These are phyloP conservation scores for Septoria petroselini DNA, from an alignment of 2,329 filamentous ascomycete species.

Conservation along the genomic window DNA sequence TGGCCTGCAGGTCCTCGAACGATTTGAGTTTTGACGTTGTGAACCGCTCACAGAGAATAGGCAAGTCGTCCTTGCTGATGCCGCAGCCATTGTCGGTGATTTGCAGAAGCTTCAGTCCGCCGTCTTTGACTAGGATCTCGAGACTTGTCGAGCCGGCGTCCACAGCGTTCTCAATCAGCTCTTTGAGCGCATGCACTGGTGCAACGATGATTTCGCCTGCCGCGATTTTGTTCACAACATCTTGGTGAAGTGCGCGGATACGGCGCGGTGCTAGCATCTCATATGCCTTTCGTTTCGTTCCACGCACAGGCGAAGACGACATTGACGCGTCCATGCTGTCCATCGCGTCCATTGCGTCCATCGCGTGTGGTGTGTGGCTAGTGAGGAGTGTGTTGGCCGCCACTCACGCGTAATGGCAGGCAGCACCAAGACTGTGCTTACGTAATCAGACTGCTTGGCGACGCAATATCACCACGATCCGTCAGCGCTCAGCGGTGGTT, in stretches of 20 bases:
- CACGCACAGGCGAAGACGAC: conserved; percentile 31
- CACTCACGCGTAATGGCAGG: too few relatives aligned
- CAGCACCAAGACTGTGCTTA: too few relatives aligned
- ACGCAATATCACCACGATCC: too few relatives aligned
- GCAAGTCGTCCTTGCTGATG: conserved; percentile 87
- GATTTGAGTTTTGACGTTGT: conserved; percentile 93
- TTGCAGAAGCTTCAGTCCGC: conserved; percentile 88
- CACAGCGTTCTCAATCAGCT: conserved; percentile 93
- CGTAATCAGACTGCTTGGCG: too few relatives aligned
- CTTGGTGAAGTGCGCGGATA: conserved; percentile 76
- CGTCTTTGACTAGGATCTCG: conserved; percentile 90
- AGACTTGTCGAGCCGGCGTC: conserved; percentile 92
- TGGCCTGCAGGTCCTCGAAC: conserved; percentile 87
- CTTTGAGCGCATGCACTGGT: conserved; percentile 92
- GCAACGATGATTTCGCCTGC: conserved; percentile 98
- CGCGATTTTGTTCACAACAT: conserved; percentile 98
- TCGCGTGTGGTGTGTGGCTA: too few relatives aligned
- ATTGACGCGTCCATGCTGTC: conserved; percentile 6
- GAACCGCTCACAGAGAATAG: conserved; percentile 91
- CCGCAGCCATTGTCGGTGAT: conserved; percentile 97
- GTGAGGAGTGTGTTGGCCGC: too few relatives aligned
- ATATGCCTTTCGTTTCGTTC: conserved; percentile 38
- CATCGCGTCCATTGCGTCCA: neutral
- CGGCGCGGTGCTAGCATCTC: conserved; percentile 42
- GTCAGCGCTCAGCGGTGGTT: too few relatives aligned